These are phyloP conservation scores for Arxiozyma telluris DNA, from an alignment of 1,139 yeast species.

Conservation along the genomic window DNA sequence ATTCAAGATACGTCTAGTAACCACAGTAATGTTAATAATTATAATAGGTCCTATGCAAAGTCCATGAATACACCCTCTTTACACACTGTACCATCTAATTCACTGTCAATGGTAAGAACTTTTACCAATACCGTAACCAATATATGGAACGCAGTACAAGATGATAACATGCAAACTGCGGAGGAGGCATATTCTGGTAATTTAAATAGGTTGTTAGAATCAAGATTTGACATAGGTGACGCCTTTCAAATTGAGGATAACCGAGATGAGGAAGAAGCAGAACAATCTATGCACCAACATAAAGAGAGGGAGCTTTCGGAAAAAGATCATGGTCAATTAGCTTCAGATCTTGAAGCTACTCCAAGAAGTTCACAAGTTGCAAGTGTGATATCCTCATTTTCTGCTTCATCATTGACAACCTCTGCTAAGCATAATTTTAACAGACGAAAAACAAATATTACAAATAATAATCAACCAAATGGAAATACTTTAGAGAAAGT, in stretches of 20 bases:
- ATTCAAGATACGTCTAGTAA: background rate
- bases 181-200: slow-evolving; percentile 8
- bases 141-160: slow-evolving; percentile 20
- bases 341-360: slow-evolving; percentile 1
- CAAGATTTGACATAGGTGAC: slow-evolving; percentile 26
- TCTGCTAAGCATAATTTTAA: background rate
- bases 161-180: slow-evolving; percentile 22
- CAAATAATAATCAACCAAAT: slow-evolving; percentile 2
- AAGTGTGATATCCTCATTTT: background rate
- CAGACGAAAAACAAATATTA: background rate
- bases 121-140: slow-evolving; percentile 11
- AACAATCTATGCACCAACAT: slow-evolving; percentile 10
- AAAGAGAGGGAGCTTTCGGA: slow-evolving; percentile 8
- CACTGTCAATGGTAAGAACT: slow-evolving; percentile 9
- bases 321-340: slow-evolving; percentile 25
- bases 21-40: background rate
- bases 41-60: background rate
- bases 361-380: background rate
- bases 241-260: slow-evolving; percentile 21
- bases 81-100: background rate
- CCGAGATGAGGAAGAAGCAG: slow-evolving; percentile 10
- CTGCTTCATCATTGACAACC: background rate
- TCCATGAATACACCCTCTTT: background rate
- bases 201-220: slow-evolving; percentile 16
- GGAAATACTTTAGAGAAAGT: slow-evolving; percentile 22